Base-by-base conservation (phyloP, 305 asterid genomes). In the Fraxinus velutina region DNA sequence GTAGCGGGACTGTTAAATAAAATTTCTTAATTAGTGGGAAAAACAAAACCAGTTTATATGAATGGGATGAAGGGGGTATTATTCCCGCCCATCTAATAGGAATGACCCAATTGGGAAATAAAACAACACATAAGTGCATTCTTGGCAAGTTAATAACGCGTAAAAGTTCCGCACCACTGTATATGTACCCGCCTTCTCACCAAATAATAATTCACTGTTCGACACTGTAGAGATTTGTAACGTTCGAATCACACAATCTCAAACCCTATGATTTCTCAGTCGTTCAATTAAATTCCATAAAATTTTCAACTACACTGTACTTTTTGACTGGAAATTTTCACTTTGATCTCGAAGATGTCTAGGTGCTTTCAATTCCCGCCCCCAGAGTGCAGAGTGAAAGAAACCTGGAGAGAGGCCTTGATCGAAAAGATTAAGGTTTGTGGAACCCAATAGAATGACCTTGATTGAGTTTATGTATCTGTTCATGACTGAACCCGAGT, bases 371-470 rank as follows among this genome's bases (percentile, higher is more conserved):
- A 90, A 6, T 93, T 84, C 86, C 97, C 96, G 73, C 96, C 93
- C 52, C 96, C 94, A 17, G 94, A 92, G 79, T 88, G 87, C 83
- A 57, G 83, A 76, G 83, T 81, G 85, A 80, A 84, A 79, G 83
- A 75, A 78, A 85, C 88, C 76, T 75, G 77, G 88, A 81, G 85
- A 0, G 92, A 86, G 76, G 89, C 91, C 91, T 88, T 91, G 94
- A 91, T 89, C 91, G 94, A 92, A 77, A 91, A 89, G 95, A 90
- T 90, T 90, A 90, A 90, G 97, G 97, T 93, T 90, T 88, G 94
- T 92, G 83, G 90, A 85, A 78, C 71, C 29, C 4, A 80, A 76
- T 81, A 55, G 27, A 19, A 1, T 87, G 85, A 83, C 57, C 87
- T 86, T 73, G 86, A 85, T 86, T 87, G 88, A 84, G 88, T 83